phyloP scores from a whole-genome alignment of 768 basidiomycete species.

The Mycena indigotica region DNA sequence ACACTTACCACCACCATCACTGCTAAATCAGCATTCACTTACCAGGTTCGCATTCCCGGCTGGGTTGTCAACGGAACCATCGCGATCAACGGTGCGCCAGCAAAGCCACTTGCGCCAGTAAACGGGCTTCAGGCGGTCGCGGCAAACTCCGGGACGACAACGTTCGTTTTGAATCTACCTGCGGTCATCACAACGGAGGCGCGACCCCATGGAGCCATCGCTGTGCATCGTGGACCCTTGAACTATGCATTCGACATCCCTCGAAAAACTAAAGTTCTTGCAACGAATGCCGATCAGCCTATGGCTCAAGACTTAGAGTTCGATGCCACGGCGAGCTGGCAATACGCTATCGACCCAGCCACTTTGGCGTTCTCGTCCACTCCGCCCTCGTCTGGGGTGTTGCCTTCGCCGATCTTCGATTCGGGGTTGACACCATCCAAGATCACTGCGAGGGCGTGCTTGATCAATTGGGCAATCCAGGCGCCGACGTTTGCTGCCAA shows the following conservation, averaged over 20 bases:
- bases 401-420: constrained; percentile 36
- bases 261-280: constrained; percentile 38
- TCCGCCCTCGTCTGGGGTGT: constrained; percentile 25
- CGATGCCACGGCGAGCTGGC: constrained; percentile 50
- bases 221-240: constrained; percentile 43
- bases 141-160: constrained; percentile 34
- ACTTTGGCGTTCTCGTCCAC: constrained; percentile 28
- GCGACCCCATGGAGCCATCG: constrained; percentile 39
- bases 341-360: constrained; percentile 55
- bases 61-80: constrained; percentile 52
- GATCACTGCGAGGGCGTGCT: constrained; percentile 37
- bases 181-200: constrained; percentile 39
- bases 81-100: constrained; percentile 37
- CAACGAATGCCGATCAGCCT: constrained; percentile 44
- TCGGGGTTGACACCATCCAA: constrained; percentile 36
- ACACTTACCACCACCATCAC: constrained; percentile 48
- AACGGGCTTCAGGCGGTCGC: constrained; percentile 37
- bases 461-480: constrained; percentile 35
- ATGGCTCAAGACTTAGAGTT: constrained; percentile 53
- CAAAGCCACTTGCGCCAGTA: constrained; percentile 29
- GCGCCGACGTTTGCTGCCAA: constrained; percentile 38
- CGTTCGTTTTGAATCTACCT: constrained; percentile 35
- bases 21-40: constrained; percentile 45
- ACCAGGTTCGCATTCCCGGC: constrained; percentile 52
- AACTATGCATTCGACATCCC: constrained; percentile 45